Evolutionary conservation across 306 rosid genomes (phyloP).

Genomic region (Prunus dulcis): DNA sequence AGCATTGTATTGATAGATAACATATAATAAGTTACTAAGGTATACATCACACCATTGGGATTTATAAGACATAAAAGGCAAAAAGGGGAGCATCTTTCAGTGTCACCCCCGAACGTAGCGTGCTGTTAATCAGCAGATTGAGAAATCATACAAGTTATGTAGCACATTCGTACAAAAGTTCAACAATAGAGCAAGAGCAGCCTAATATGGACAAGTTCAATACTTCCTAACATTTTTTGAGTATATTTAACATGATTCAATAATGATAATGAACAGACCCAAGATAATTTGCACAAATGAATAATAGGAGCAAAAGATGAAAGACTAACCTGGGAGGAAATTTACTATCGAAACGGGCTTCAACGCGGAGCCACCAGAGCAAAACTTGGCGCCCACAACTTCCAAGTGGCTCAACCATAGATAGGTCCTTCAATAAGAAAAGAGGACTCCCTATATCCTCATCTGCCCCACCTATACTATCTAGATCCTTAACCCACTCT

Average conservation of each 20-base stretch:
- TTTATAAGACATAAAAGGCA: neutral
- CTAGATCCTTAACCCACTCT: conserved; percentile 78
- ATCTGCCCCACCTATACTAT: conserved; percentile 47
- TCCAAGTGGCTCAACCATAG: conserved; percentile 93
- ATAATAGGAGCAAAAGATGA: conserved; percentile 13
- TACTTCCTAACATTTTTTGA: too few relatives aligned
- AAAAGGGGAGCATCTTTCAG: neutral
- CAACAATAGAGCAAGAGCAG: neutral
- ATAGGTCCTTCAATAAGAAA: conserved; percentile 69
- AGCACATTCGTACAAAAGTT: neutral
- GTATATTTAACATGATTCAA: neutral
- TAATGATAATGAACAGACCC: neutral
- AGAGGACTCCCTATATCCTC: conserved; percentile 71
- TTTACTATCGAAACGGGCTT: conserved; percentile 98
- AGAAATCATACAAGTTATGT: neutral
- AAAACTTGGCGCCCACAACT: conserved; percentile 89
- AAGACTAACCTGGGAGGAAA: conserved; percentile 79
- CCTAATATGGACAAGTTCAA: neutral
- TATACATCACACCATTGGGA: neutral
- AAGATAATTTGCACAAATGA: neutral
- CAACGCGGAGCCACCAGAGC: conserved; percentile 98
- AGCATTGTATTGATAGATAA: neutral
- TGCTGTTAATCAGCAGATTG: neutral
- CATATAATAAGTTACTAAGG: neutral
- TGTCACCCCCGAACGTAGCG: neutral